Base-by-base conservation (phyloP, 805 yeast genomes). In the Wickerhamomyces bovis region DNA sequence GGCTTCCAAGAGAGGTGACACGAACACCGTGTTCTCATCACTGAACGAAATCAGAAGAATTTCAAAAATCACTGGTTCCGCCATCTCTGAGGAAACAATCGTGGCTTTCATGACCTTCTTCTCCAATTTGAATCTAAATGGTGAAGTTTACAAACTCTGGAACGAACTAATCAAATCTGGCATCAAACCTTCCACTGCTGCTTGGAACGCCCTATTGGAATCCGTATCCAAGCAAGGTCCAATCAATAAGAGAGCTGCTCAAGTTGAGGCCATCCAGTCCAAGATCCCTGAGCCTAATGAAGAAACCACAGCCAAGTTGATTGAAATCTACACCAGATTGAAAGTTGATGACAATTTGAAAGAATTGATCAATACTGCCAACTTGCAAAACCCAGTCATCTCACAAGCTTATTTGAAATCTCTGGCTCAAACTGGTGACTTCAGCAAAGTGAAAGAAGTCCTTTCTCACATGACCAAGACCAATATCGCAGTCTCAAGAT, bases 141-240 rank as follows among this genome's bases (percentile, higher is more conserved):
- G 61, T 15, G 65, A 63, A 33, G 73, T 75, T 2, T 65, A 74
- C 47, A 63, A 64, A 11, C 60, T 78, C 1, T 83, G 86, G 78
- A 76, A 75, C 49, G 67, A 64, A 39, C 60, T 83, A 65, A 53
- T 73, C 23, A 50, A 60, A 11, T 54, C 60, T 7, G 74, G 72
- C 19, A 57, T 70, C 16, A 50, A 50, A 1, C 80, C 80, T n/a
- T 61, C 73, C 5, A 53, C 71, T n/a, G 53, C 62, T 0, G 61
- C 80, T 2, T 85, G 89, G 89, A 80, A 81, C 44, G 70, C 76
- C 44, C 69, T 83, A 25, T 63, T 85, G 43, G 66, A 73, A 44
- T 70, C 83, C 1, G 71, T 74, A 3, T 59, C 72, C 50, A 33
- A 59, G 54, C 39, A 44, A 43, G 52, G 65, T 35, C 13, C 57